These are phyloP conservation scores for Sanghuangporus sanghuang DNA, from an alignment of 1,284 basidiomycete species.

Conservation along the genomic window DNA sequence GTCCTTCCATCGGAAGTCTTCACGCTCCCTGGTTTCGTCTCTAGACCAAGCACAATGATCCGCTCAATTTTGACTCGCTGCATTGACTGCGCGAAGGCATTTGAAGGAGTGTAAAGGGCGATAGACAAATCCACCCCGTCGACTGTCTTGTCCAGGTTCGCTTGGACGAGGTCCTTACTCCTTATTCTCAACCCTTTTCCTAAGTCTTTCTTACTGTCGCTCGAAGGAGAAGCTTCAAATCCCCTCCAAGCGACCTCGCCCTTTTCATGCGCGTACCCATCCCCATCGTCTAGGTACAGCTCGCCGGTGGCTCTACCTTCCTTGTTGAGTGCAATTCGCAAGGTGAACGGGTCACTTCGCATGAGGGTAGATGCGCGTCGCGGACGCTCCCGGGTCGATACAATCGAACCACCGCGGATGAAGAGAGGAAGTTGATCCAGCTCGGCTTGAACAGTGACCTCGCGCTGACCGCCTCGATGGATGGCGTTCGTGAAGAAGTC, in stretches of 20 bases:
- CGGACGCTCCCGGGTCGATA: constrained; percentile 83
- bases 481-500: constrained; percentile 78
- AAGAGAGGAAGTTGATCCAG: constrained; percentile 82
- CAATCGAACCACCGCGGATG: constrained; percentile 88
- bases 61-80: constrained; percentile 73
- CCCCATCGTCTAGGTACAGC: constrained; percentile 95
- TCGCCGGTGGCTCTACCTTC: constrained; percentile 69
- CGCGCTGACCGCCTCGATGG: constrained; percentile 63
- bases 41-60: constrained; percentile 73
- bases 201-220: constrained; percentile 31
- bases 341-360: constrained; percentile 90
- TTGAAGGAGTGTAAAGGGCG: constrained; percentile 47
- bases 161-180: constrained; percentile 50
- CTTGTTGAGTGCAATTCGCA: constrained; percentile 77
- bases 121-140: constrained; percentile 36
- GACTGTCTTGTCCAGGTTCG: constrained; percentile 41
- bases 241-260: constrained; percentile 84
- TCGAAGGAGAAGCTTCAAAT: constrained; percentile 47
- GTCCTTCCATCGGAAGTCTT: constrained; percentile 46
- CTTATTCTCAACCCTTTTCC: constrained; percentile 37
- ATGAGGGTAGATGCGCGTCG: constrained; percentile 84
- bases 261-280: constrained; percentile 56
- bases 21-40: constrained; percentile 56
- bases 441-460: constrained; percentile 71
- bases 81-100: constrained; percentile 57